Evolutionary conservation across 768 basidiomycete species (phyloP).

Genomic region (Imleria badia): DNA sequence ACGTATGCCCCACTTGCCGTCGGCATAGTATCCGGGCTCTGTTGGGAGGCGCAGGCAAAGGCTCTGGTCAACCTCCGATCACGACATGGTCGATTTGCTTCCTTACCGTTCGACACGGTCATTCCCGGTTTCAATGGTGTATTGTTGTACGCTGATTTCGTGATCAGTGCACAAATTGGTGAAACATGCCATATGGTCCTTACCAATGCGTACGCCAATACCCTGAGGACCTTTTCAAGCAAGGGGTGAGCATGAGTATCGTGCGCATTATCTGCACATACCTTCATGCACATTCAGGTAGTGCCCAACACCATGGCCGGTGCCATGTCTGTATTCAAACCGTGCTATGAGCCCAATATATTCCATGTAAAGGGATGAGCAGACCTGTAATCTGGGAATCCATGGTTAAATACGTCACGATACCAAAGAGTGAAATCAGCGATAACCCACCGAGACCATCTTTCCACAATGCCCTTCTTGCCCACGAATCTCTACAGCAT

Average conservation of each 20-base stretch:
- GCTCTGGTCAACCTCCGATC: neutral
- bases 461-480: slow-evolving; percentile 76
- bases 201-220: slow-evolving; percentile 45
- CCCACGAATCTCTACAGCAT: slow-evolving; percentile 68
- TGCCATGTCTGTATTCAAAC: slow-evolving; percentile 64
- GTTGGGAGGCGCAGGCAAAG: neutral
- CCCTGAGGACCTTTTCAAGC: slow-evolving; percentile 51
- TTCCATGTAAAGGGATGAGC: neutral
- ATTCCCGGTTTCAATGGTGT: slow-evolving; percentile 77
- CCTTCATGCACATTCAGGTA: slow-evolving; percentile 94
- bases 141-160: slow-evolving; percentile 57
- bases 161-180: neutral
- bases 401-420: neutral
- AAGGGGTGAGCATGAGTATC: slow-evolving; percentile 3
- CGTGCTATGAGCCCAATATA: slow-evolving; percentile 1
- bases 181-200: neutral
- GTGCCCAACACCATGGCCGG: slow-evolving; percentile 93
- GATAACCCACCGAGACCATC: slow-evolving; percentile 72
- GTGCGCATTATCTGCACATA: slow-evolving; percentile 4
- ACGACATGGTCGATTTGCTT: neutral
- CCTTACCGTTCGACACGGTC: slow-evolving; percentile 80
- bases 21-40: slow-evolving; percentile 92
- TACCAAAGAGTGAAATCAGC: neutral
- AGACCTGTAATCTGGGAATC: slow-evolving; percentile 55
- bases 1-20: slow-evolving; percentile 89